Evolutionary conservation across 2,329 filamentous ascomycete genomes (phyloP), one percentile per base, ranked within the genome.

Genomic region (Microcyclospora tardicrescens): DNA sequence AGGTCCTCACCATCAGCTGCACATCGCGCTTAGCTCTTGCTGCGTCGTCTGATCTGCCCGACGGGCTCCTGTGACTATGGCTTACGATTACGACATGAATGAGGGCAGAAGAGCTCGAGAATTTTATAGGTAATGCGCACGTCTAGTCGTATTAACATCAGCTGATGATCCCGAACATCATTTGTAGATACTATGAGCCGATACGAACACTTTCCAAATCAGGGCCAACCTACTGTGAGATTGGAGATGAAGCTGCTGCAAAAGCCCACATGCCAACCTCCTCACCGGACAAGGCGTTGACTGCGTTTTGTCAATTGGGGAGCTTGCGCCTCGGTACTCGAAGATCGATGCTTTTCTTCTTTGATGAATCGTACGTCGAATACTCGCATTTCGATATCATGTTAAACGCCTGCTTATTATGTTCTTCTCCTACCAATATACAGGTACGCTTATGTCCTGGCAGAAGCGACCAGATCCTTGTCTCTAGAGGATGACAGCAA

Each of bases 311-410:
- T 15, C 61, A 63, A 43, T 49, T 61, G 27, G 56, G 56, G 2
- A 47, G 56, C 2, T 45, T 61, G 24, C 53, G 58, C 12, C 49
- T 62, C 31, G 43, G 50, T n/a, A 54, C 46, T 12, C 41, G 50
- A 16, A 52, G 60, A 13, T 51, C 58, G 19, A 51, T 60, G 46
- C 46, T 63, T 3, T 62, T 59, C 3, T 45, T 63, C 10, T 46
- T 63, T 33, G 60, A 62, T 39, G 47, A 46, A 2, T 38, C 49
- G 10, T 24, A 24, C 19, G 19, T 24, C 8, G 19, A 24, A 24
- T n/a, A 24, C 19, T 8, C 19, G 8, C 8, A 24, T 24, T 24
- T 24, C 19, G 4, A 24, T 24, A 8, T 24, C 8, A 5, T 8
- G 8, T 24, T 24, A 24, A 24, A 24, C 8, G 19, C 8, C 4